A percentile compares a stretch with the other conserved stretches of the same genome.
Conservation (phyloP, 441 rosid genomes). For the Omphalea diandra region DNA sequence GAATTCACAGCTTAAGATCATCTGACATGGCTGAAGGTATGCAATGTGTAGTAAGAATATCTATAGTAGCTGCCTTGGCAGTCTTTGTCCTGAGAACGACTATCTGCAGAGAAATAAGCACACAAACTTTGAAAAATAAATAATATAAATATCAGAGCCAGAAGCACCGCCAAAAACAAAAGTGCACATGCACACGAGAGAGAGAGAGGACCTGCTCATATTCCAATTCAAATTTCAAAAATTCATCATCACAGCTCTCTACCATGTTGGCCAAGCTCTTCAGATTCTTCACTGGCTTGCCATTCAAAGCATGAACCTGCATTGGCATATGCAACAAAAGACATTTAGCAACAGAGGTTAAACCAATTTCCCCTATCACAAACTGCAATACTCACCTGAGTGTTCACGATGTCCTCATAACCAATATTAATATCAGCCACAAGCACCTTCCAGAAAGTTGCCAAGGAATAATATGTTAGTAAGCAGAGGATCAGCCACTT, state of each 20-base stretch:
- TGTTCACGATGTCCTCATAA: slow-evolving; percentile 88
- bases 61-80: slow-evolving; percentile 77
- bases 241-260: slow-evolving; percentile 74
- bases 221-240: slow-evolving; percentile 77
- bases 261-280: slow-evolving; percentile 82
- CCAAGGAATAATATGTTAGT: slow-evolving; percentile 12
- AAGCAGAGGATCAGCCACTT: background rate
- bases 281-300: slow-evolving; percentile 80
- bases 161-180: background rate
- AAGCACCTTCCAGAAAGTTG: slow-evolving; percentile 58
- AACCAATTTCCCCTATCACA: background rate
- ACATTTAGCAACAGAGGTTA: slow-evolving; percentile 4
- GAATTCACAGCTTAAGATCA: slow-evolving; percentile 66
- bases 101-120: slow-evolving; percentile 54
- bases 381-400: slow-evolving; percentile 55
- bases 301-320: slow-evolving; percentile 85
- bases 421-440: slow-evolving; percentile 96
- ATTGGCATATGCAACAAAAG: slow-evolving; percentile 1
- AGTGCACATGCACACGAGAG: slow-evolving; percentile 3
- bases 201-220: slow-evolving; percentile 61
- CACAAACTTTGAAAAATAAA: background rate
- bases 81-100: slow-evolving; percentile 65
- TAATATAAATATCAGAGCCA: background rate
- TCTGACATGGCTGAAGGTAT: slow-evolving; percentile 90
- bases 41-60: slow-evolving; percentile 80